Evolutionary conservation across 176 grass and related monocot species (phyloP), one percentile per base, ranked within the genome.

Genomic region (Puccinellia tenuiflora): DNA sequence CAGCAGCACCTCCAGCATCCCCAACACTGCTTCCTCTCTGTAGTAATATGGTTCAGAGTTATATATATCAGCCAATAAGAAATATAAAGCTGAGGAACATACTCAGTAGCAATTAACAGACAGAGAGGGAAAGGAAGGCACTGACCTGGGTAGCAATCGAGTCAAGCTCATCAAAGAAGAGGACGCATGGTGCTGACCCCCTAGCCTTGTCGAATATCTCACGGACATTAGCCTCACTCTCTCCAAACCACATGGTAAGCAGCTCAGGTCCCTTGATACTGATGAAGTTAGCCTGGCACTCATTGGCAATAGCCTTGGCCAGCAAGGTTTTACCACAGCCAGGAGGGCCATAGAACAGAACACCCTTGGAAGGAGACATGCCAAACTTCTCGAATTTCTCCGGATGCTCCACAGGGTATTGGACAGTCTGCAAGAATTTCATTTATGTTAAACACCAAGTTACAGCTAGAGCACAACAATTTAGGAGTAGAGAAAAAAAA

Each of bases 341-440:
- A 75, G 94, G 94, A 63, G 91, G 94, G 7, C 94, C 94, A 67
- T 97, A 97, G 80, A 97, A 97, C 72, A 97, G 59, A 85, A 97
- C 94, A 29, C 94, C 94, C 46, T 94, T 97, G 3, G 94, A 97
- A 9, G 94, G 94, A 57, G 94, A 93, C 94, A 97, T 97, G 52
- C 94, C 94, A 86, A 97, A 97, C 85, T 94, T 97, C 65, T 97
- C 94, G 9, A 97, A 97, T 77, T 94, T 97, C 79, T 97, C 94
- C 11, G 94, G 94, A 86, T 97, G 94, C 79, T 97, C 94, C 59
- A 94, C 94, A 33, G 94, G 94, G 65, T 94, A 97, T 83, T 97
- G 94, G 33, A 97, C 94, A 68, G 94, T 97, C 94, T 97, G 68
- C 37, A 83, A 76, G 9, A 85, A 75, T 84, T 54, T 75, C 5